Evolutionary conservation across 2,329 filamentous ascomycete genomes (phyloP), one percentile per base, ranked within the genome.

Genomic region (Monosporascus sp.): DNA sequence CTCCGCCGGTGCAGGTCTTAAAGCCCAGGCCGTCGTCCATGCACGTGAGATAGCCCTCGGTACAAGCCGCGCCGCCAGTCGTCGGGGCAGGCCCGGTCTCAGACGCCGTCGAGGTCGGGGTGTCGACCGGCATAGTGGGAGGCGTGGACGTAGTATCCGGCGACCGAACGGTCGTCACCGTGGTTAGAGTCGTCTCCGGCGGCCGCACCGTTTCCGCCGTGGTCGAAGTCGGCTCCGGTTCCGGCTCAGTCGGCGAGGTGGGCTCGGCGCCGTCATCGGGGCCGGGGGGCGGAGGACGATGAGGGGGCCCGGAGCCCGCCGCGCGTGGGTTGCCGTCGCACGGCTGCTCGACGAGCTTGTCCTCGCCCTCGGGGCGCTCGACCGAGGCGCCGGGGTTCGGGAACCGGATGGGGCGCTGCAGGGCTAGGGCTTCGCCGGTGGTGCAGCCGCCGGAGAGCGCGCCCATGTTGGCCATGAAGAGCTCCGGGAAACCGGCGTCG

Each of bases 401-500:
- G 72, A 85, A 90, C 9, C 73, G 69, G 50, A 87, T 76, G 55
- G 66, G 37, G 9, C 65, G 40, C 44, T 67, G 64, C 38, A 59
- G 46, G 6, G 83, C 76, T 9, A 75, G 61, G 1, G 68, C 67
- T 19, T 83, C 79, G 0, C 60, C 62, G 7, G 84, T 87, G 0
- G 56, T 69, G 68, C 86, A 90, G 11, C 72, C 72, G 47, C 76
- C 77, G 9, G 56, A 60, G 5, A 64, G 44, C 0, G 64, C 66
- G 0, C 70, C 72, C 56, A 89, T 70, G 64, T 91, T 90, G 56
- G 85, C 86, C 16, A 87, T 79, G 64, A 89, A 90, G 75, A 91
- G 82, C 38, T 80, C 71, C 0, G 88, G 88, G 44, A 87, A 82
- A 5, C 80, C 79, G 52, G 77, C 75, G 5, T 40, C 17, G 40